Evolutionary conservation across 352 stramenopile genomes (phyloP), one percentile per base, ranked within the genome.

Genomic region (Thraustochytrium sp.): DNA sequence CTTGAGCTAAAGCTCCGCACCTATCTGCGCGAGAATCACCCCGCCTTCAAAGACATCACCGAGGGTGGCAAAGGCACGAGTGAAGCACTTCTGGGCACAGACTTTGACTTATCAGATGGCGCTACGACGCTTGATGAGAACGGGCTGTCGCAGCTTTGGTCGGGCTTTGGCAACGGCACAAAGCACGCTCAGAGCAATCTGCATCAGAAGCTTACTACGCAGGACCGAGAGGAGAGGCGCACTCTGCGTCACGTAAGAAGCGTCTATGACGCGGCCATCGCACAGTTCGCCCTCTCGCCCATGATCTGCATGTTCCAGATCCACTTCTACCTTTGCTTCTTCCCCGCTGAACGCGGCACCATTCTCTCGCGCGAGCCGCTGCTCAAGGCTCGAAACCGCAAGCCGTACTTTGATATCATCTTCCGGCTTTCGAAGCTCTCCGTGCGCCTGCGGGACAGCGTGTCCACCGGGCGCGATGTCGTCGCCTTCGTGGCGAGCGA

Each of bases 401-500:
- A 49, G 34, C 65, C 65, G 29, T 54, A 54, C 40, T 31, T 26
- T 18, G 74, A 82, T 9, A 23, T 82, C 0, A 26, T 51, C 9
- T 82, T 82, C 49, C 34, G 53, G 0, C 56, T 82, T 34, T 82
- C 21, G 2, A 82, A 82, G 31, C 40, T 82, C 40, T 18, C 3
- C 13, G 13, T 34, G 21, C 49, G 53, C 23, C 55, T 82, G 1
- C 65, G 37, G 29, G 34, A 82, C 37, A 82, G n/a, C 56, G 49
- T 76, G 18, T 40, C 29, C 9, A 82, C 29, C 18, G 74, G 56
- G 5, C 37, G 31, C 13, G 53, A 76, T 29, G 74, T 82, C 1
- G n/a, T 82, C 31, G 42, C 74, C 55, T 82, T 73, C 29, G 74
- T 82, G 53, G 74, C 74, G n/a, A 51, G 74, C 31, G 74, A 82